These are phyloP conservation scores for Cercospora nicotianae DNA, from an alignment of 2,329 filamentous ascomycete genomes.

Conservation along the genomic window DNA sequence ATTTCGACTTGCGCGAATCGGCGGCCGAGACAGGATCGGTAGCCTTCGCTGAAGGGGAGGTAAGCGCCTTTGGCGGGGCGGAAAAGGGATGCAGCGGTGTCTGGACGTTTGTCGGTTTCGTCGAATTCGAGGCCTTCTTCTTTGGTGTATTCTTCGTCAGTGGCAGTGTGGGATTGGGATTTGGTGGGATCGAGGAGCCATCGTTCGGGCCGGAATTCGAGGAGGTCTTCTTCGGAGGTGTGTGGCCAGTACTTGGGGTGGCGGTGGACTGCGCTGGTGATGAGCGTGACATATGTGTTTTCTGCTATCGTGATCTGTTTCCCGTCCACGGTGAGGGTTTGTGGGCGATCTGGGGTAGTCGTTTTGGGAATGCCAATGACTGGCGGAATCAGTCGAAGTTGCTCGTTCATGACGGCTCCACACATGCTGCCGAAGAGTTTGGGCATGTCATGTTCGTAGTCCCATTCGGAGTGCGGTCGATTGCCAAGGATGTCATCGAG, in stretches of 20 bases:
- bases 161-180: conserved; percentile 21
- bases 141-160: conserved; percentile 40
- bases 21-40: conserved; percentile 56
- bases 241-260: conserved; percentile 73
- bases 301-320: conserved; percentile 59
- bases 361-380: conserved; percentile 72
- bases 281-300: conserved; percentile 57
- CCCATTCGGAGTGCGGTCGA: conserved; percentile 62
- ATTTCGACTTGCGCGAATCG: conserved; percentile 60
- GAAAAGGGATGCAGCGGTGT: conserved; percentile 64
- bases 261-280: conserved; percentile 59
- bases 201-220: conserved; percentile 69
- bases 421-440: conserved; percentile 67
- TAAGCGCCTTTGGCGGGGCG: conserved; percentile 55
- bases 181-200: conserved; percentile 57
- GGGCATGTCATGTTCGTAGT: conserved; percentile 67
- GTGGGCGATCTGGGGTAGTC: conserved; percentile 46
- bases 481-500: conserved; percentile 65
- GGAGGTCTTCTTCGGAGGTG: conserved; percentile 55
- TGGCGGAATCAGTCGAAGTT: conserved; percentile 69
- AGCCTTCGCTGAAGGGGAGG: conserved; percentile 57
- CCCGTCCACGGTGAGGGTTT: conserved; percentile 61
- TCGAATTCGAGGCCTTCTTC: conserved; percentile 46
- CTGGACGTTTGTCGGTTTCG: conserved; percentile 56
- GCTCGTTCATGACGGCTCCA: conserved; percentile 76